These are phyloP conservation scores for Meyerozyma smithsonii DNA, from an alignment of 1,139 yeast species.

Conservation along the genomic window DNA sequence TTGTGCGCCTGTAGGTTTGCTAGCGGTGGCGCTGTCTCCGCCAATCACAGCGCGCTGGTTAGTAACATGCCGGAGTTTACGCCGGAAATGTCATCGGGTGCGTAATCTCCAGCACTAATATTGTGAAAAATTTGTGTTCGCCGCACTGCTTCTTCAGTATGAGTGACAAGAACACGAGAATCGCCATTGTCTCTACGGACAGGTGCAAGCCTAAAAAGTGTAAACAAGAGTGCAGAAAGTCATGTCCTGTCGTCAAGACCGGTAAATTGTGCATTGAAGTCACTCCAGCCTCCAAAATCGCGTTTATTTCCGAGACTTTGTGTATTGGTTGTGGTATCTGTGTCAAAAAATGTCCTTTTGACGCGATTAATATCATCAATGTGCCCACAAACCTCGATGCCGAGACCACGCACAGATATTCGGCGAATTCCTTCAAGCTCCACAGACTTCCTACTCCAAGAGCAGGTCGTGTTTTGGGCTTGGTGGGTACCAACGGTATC, in stretches of 20 bases:
- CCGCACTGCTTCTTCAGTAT: slow-evolving; percentile 16
- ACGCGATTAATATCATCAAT: slow-evolving; percentile 91
- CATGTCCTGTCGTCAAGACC: slow-evolving; percentile 97
- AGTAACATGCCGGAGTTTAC: slow-evolving; percentile 15
- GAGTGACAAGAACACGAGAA: slow-evolving; percentile 71
- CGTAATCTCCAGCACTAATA: slow-evolving; percentile 10
- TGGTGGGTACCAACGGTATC: slow-evolving; percentile 98
- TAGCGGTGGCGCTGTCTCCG: too few species aligned
- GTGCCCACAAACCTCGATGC: slow-evolving; percentile 90
- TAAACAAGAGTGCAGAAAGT: slow-evolving; percentile 93
- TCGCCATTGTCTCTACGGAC: slow-evolving; percentile 91
- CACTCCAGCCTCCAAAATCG: slow-evolving; percentile 82
- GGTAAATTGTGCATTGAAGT: slow-evolving; percentile 98
- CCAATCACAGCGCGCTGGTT: slow-evolving; percentile 11
- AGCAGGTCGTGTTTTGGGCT: slow-evolving; percentile 96
- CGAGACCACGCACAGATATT: slow-evolving; percentile 94
- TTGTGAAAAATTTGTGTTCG: slow-evolving; percentile 3
- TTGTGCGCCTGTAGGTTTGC: too few species aligned
- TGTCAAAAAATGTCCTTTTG: slow-evolving; percentile 96
- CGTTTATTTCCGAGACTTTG: slow-evolving; percentile 89
- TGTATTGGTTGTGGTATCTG: slow-evolving; percentile 99
- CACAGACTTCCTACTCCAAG: slow-evolving; percentile 98
- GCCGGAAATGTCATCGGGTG: slow-evolving; percentile 6
- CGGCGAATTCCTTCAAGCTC: slow-evolving; percentile 94
- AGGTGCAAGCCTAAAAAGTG: slow-evolving; percentile 97